Conservation (phyloP, 1,284 basidiomycete species). For the Leccinum angustisporum region DNA sequence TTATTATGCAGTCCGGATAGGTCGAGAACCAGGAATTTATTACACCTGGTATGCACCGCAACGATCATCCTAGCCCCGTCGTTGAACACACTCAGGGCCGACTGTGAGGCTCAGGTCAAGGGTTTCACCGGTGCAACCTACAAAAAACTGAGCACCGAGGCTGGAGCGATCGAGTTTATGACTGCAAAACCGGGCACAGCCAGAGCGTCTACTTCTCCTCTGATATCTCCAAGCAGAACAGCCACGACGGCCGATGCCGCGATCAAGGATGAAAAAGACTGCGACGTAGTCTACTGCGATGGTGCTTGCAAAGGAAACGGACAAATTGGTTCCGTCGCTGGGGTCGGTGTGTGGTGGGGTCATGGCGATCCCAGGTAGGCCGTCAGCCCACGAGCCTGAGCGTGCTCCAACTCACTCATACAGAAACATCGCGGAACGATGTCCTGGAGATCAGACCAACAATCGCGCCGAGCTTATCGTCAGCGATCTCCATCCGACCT, state of each 20-base stretch:
- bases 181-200: constrained; percentile 9
- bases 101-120: constrained; percentile 51
- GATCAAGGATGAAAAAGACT: constrained; percentile 19
- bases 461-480: constrained; percentile 86
- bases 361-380: constrained; percentile 55
- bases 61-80: background rate
- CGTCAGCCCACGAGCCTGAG: background rate
- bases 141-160: constrained; percentile 57
- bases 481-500: constrained; percentile 22
- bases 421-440: constrained; percentile 76
- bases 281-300: constrained; percentile 69
- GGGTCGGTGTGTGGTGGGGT: constrained; percentile 80
- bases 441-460: constrained; percentile 84
- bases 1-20: constrained; percentile 43
- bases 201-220: background rate
- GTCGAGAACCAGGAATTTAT: constrained; percentile 41
- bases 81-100: constrained; percentile 25
- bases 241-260: background rate
- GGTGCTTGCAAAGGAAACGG: constrained; percentile 83
- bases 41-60: constrained; percentile 36
- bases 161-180: constrained; percentile 51
- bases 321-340: constrained; percentile 53
- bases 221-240: constrained; percentile 5
- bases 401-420: constrained; percentile 1
- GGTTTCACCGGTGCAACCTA: constrained; percentile 57